Percentiles rank a stretch among this genome's conserved stretches.
Conservation (phyloP, 2,329 filamentous ascomycete genomes). For the Paracoccidioides lutzii region DNA sequence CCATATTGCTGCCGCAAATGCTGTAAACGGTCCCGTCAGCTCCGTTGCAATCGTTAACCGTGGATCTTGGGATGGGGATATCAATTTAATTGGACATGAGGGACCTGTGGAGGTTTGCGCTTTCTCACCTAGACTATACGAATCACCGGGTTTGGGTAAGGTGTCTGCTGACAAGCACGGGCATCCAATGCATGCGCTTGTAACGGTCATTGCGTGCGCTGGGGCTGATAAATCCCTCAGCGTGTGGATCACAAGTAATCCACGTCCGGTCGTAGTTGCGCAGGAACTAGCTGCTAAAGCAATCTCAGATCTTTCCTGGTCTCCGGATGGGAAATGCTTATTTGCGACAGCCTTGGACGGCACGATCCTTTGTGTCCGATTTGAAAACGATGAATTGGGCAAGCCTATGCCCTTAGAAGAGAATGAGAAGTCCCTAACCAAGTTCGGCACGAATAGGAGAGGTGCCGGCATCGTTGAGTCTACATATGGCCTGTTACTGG, state of each 20-base stretch:
- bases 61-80: constrained; percentile 86
- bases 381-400: constrained; percentile 76
- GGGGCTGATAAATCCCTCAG: constrained; percentile 94
- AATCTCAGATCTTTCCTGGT: constrained; percentile 89
- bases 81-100: constrained; percentile 94
- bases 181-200: constrained; percentile 38
- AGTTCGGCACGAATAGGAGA: constrained; percentile 78
- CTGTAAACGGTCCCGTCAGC: constrained; percentile 92
- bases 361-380: constrained; percentile 67
- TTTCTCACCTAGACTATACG: constrained; percentile 86
- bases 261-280: constrained; percentile 75
- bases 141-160: constrained; percentile 48
- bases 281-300: constrained; percentile 84
- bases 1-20: constrained; percentile 92
- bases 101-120: constrained; percentile 94
- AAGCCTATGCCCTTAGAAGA: constrained; percentile 77
- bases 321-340: constrained; percentile 75
- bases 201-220: constrained; percentile 92
- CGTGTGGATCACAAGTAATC: constrained; percentile 95
- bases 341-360: constrained; percentile 84
- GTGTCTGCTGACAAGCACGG: constrained; percentile 33
- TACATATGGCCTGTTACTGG: constrained; percentile 72
- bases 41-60: constrained; percentile 93
- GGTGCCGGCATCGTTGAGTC: constrained; percentile 87
- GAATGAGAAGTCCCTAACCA: constrained; percentile 84